A percentile compares a stretch with the other conserved stretches of the same genome.
phyloP scores from a whole-genome alignment of 2,329 filamentous ascomycete genomes.

The Clonostachys byssicola region DNA sequence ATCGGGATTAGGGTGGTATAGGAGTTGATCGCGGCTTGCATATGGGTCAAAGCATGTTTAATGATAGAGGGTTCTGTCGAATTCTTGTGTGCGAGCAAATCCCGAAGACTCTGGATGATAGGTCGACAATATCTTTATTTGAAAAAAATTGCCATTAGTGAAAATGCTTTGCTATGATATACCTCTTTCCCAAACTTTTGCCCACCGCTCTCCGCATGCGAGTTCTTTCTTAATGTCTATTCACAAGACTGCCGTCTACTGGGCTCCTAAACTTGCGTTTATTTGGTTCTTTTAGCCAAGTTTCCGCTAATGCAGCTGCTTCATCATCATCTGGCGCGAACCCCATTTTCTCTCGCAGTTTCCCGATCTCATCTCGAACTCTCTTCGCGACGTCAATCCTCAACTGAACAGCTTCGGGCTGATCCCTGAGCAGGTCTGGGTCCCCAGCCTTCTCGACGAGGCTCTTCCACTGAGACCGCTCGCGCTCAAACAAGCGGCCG shows the following conservation, averaged over 20 bases:
- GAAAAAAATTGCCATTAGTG: too few relatives aligned
- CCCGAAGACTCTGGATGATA: too few relatives aligned
- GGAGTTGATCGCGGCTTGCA: background rate
- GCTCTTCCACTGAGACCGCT: constrained; percentile 70
- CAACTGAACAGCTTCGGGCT: constrained; percentile 61
- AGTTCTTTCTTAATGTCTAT: constrained; percentile 18
- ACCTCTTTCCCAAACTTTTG: too few relatives aligned
- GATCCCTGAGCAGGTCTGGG: constrained; percentile 34
- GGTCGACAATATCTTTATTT: too few relatives aligned
- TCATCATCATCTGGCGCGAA: constrained; percentile 75
- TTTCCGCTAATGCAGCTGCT: constrained; percentile 72
- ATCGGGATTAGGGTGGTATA: background rate
- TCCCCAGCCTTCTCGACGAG: constrained; percentile 49
- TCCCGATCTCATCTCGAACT: constrained; percentile 75
- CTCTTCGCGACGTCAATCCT: constrained; percentile 75
- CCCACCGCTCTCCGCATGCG: too few relatives aligned
- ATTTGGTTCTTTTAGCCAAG: constrained; percentile 59
- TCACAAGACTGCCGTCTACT: constrained; percentile 49
- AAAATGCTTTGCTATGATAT: too few relatives aligned
- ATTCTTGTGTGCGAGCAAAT: too few relatives aligned
- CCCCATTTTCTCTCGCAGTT: constrained; percentile 68
- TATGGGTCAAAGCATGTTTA: too few relatives aligned
- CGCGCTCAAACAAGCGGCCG: constrained; percentile 71
- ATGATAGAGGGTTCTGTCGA: too few relatives aligned
- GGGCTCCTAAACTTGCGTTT: constrained; percentile 45